Percentiles rank a stretch among this genome's conserved stretches.
These are phyloP conservation scores for Nasturtium officinale DNA, from an alignment of 345 rosid genomes.

Conservation along the genomic window DNA sequence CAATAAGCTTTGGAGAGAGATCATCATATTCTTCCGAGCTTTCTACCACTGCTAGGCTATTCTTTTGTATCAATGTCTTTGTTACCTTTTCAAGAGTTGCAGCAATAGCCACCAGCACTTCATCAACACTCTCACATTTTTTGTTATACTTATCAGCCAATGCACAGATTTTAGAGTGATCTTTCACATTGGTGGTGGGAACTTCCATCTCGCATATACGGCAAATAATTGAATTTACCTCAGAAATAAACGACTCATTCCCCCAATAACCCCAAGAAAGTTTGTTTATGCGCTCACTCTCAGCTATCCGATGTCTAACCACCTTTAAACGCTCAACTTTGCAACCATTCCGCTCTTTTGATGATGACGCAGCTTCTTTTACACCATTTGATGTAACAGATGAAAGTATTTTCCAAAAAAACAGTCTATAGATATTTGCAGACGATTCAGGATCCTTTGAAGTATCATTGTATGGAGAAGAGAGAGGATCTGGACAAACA, in stretches of 20 bases:
- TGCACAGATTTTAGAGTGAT: constrained; percentile 89
- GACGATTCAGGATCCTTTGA: constrained; percentile 59
- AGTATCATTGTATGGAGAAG: constrained; percentile 42
- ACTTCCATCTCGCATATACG: constrained; percentile 96
- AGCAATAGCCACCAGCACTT: constrained; percentile 66
- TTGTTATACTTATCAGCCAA: constrained; percentile 82
- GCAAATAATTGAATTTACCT: constrained; percentile 77
- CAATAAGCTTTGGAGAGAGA: constrained; percentile 81
- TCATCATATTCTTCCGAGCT: constrained; percentile 85
- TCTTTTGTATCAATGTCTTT: constrained; percentile 61
- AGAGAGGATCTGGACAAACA: constrained; percentile 46
- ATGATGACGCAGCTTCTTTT: constrained; percentile 52
- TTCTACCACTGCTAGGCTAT: constrained; percentile 56
- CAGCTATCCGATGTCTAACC: constrained; percentile 35
- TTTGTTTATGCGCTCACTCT: constrained; percentile 62
- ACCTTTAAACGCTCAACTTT: constrained; percentile 53
- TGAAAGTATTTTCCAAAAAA: constrained; percentile 86
- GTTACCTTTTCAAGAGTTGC: constrained; percentile 78
- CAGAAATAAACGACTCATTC: constrained; percentile 60
- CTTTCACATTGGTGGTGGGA: constrained; percentile 70
- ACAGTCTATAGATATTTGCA: constrained; percentile 61
- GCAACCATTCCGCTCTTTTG: constrained; percentile 51
- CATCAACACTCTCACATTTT: constrained; percentile 69
- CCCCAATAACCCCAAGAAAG: constrained; percentile 92
- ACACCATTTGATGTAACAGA: constrained; percentile 57